phyloP scores from a whole-genome alignment of 2,329 filamentous ascomycete species.

The Canariomyces notabilis region DNA sequence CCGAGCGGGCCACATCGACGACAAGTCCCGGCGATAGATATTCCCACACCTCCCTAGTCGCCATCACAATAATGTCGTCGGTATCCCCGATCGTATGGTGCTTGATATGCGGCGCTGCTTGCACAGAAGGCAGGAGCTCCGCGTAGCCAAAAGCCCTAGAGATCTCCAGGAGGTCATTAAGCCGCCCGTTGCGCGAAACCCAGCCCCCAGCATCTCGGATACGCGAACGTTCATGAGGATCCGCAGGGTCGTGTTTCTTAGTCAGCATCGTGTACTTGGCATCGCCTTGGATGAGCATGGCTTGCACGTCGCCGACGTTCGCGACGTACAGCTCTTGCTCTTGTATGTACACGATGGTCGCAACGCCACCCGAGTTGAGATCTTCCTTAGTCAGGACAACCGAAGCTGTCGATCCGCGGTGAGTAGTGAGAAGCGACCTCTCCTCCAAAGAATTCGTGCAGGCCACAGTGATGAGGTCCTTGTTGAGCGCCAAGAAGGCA shows the following conservation, averaged over 20 bases:
- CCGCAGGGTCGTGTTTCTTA: constrained; percentile 87
- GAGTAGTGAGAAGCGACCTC: constrained; percentile 56
- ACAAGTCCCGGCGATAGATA: constrained; percentile 85
- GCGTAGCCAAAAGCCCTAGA: constrained; percentile 94
- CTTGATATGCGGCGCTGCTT: constrained; percentile 80
- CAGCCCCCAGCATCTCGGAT: constrained; percentile 94
- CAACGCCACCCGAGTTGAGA: constrained; percentile 82
- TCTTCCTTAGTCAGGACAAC: constrained; percentile 84
- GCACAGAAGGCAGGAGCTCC: constrained; percentile 84
- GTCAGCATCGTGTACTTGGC: constrained; percentile 80
- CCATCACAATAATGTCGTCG: constrained; percentile 89
- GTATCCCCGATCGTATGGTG: constrained; percentile 76
- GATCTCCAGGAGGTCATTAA: constrained; percentile 88
- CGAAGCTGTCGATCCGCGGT: constrained; percentile 62
- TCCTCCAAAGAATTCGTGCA: constrained; percentile 77
- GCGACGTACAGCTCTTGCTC: constrained; percentile 88
- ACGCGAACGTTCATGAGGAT: constrained; percentile 74
- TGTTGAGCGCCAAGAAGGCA: constrained; percentile 85
- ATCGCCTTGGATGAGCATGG: constrained; percentile 89
- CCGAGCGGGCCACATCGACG: constrained; percentile 83
- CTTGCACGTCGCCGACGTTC: constrained; percentile 92
- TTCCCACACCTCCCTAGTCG: constrained; percentile 92
- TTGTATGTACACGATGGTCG: constrained; percentile 84
- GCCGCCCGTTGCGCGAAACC: constrained; percentile 87
- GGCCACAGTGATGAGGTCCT: constrained; percentile 82